Evolutionary conservation across 371 early-diverging fungal genomes (phyloP).

Genomic region (Mucor irregularis): DNA sequence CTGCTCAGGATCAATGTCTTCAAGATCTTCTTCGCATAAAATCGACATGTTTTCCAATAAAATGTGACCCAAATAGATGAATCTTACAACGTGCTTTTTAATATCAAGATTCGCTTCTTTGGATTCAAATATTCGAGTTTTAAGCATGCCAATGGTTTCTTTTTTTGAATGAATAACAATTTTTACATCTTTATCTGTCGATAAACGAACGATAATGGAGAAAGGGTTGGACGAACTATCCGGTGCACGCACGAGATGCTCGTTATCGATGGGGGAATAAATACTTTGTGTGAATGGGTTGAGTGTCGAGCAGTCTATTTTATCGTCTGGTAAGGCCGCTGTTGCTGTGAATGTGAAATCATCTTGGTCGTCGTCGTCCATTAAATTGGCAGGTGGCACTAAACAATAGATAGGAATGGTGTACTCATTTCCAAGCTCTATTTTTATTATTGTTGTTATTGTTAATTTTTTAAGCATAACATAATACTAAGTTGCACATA

Average conservation of each 20-base stretch:
- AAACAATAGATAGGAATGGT: slow-evolving; percentile 67
- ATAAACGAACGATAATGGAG: slow-evolving; percentile 35
- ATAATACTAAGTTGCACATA: too few relatives aligned
- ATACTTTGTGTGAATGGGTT: not conserved
- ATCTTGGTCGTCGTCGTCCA: slow-evolving; percentile 2
- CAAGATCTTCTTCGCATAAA: slow-evolving; percentile 5
- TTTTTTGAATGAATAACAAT: slow-evolving; percentile 20
- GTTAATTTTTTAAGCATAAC: not conserved
- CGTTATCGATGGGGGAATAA: not conserved
- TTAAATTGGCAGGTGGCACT: slow-evolving; percentile 60
- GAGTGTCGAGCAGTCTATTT: not conserved
- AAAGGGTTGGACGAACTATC: slow-evolving; percentile 5
- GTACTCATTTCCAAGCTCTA: slow-evolving; percentile 69
- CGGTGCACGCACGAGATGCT: slow-evolving; percentile 7
- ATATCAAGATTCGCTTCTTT: slow-evolving; percentile 14
- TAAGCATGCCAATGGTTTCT: slow-evolving; percentile 35
- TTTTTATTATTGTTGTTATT: not conserved
- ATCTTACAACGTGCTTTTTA: slow-evolving; percentile 29
- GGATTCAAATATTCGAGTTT: slow-evolving; percentile 26
- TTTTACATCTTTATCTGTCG: slow-evolving; percentile 34
- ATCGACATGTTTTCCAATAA: slow-evolving; percentile 28
- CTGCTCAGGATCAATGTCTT: slow-evolving; percentile 1
- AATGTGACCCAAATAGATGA: slow-evolving; percentile 40
- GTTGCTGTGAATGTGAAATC: too few relatives aligned
- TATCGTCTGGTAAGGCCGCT: not conserved